A percentile compares a stretch with the other conserved stretches of the same genome.
phyloP scores from a whole-genome alignment of 2,329 filamentous ascomycete genomes.

The Annulohypoxylon truncatum region DNA sequence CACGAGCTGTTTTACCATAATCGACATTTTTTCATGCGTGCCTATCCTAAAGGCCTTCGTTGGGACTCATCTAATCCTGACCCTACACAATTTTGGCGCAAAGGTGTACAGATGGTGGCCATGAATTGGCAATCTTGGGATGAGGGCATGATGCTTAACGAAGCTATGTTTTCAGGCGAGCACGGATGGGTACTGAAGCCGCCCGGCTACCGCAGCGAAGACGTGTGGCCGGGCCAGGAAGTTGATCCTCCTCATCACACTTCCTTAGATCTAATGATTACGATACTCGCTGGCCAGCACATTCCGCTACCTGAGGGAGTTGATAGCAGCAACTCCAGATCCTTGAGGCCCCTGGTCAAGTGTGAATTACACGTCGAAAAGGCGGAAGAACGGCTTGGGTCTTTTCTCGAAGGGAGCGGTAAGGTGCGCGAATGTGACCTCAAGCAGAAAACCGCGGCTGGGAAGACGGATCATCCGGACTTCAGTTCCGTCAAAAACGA shows the following conservation, averaged over 20 bases:
- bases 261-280: constrained; percentile 73
- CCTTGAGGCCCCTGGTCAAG: constrained; percentile 79
- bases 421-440: constrained; percentile 67
- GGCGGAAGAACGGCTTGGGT: constrained; percentile 52
- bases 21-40: constrained; percentile 86
- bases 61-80: constrained; percentile 95
- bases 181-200: constrained; percentile 90
- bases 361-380: constrained; percentile 85
- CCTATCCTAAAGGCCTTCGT: constrained; percentile 84
- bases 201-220: constrained; percentile 71
- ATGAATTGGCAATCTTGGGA: constrained; percentile 98
- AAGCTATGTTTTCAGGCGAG: constrained; percentile 94
- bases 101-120: constrained; percentile 96
- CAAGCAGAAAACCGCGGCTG: constrained; percentile 68
- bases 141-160: constrained; percentile 94
- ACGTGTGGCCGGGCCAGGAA: constrained; percentile 55
- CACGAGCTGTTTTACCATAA: constrained; percentile 89
- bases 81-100: constrained; percentile 89
- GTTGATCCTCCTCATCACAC: constrained; percentile 62
- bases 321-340: constrained; percentile 62
- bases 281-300: constrained; percentile 80
- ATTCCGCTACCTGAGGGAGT: constrained; percentile 68
- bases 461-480: constrained; percentile 70
- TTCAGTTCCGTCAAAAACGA: constrained; percentile 65
- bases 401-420: constrained; percentile 54